Base-by-base conservation (phyloP, 176 grass and related monocot genomes). In the Pontederia crassipes region DNA sequence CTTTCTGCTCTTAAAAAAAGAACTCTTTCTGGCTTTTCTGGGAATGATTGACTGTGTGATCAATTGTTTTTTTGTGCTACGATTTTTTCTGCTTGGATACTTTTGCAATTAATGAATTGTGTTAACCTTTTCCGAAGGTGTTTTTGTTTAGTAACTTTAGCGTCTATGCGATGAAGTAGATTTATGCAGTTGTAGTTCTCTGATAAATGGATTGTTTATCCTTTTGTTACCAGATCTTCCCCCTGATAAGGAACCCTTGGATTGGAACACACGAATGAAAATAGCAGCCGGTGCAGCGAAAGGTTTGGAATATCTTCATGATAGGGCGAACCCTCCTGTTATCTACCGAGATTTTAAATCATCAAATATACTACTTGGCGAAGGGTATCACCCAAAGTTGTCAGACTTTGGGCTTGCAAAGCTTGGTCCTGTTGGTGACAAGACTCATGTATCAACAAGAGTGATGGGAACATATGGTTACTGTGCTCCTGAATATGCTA, bases 401-500 rank as follows among this genome's bases (percentile, higher is more conserved):
- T 97, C 93, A 40, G 93, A 97, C 55, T 97, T 97, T 77, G 93
- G 93, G n/a, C 87, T 97, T 65, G 93, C 93, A 54, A 97, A 97
- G 80, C 84, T 97, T 77, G 93, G 93, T 63, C 93, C 93, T 10
- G 93, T 97, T 72, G 93, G 93, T 78, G 87, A 97, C 62, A 85
- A 92, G 48, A 97, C 93, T 67, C 93, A 97, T 14, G 93, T 97
- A 26, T 91, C 87, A 67, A 97, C 93, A 69, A 80, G 93, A 52
- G 93, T 97, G 64, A 97, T 97, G 93, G 93, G 93, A 77, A 97
- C 93, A 2, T 97, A 97, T 79, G 93, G 93, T 49, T 97, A 97
- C 69, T 97, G 87, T 8, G 93, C 93, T 66, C 93, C 93, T 79
- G 93, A 97, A 77, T 97, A 97, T 74, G 93, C 93, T 59, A 97